A percentile compares a stretch with the other conserved stretches of the same genome.
Conservation (phyloP, 176 grass and related monocot genomes). For the Paspalum vaginatum region DNA sequence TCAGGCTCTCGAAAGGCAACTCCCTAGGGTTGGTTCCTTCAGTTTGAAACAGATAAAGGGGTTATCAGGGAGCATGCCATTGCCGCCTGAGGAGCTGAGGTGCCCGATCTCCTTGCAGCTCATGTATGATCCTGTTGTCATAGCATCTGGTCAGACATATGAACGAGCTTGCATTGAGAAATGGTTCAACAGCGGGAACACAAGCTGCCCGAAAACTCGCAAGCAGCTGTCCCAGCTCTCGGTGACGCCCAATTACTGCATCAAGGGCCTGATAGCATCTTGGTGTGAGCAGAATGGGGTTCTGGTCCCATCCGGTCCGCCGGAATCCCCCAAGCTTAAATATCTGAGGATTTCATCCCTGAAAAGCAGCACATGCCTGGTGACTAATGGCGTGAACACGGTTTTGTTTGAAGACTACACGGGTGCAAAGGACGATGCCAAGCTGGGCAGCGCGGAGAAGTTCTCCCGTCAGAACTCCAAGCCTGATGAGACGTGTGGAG, state of each 20-base stretch:
- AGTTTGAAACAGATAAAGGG: conserved; percentile 54
- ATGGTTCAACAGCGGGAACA: conserved; percentile 73
- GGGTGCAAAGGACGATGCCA: conserved; percentile 24
- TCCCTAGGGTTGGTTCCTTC: conserved; percentile 48
- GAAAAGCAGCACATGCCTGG: conserved; percentile 38
- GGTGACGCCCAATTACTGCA: conserved; percentile 81
- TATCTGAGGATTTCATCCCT: conserved; percentile 55
- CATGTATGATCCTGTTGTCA: conserved; percentile 85
- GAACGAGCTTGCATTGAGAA: conserved; percentile 91
- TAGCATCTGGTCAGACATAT: conserved; percentile 88
- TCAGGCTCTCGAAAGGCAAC: conserved; percentile 35
- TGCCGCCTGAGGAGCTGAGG: conserved; percentile 78
- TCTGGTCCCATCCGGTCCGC: conserved; percentile 54
- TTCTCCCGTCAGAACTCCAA: conserved; percentile 27
- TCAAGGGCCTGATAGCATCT: conserved; percentile 78
- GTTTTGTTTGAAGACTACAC: conserved; percentile 36
- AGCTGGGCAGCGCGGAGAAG: conserved; percentile 20
- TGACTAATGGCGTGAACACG: conserved; percentile 37
- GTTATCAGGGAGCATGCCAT: conserved; percentile 72
- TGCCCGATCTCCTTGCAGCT: conserved; percentile 92
- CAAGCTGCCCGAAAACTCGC: conserved; percentile 82
- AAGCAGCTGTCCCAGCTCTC: conserved; percentile 62
- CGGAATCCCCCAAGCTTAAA: conserved; percentile 78
- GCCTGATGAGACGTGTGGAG: conserved; percentile 54
- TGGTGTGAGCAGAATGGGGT: conserved; percentile 88